Conservation (phyloP, 2,329 filamentous ascomycete species). For the Aspergillus phoenicis region DNA sequence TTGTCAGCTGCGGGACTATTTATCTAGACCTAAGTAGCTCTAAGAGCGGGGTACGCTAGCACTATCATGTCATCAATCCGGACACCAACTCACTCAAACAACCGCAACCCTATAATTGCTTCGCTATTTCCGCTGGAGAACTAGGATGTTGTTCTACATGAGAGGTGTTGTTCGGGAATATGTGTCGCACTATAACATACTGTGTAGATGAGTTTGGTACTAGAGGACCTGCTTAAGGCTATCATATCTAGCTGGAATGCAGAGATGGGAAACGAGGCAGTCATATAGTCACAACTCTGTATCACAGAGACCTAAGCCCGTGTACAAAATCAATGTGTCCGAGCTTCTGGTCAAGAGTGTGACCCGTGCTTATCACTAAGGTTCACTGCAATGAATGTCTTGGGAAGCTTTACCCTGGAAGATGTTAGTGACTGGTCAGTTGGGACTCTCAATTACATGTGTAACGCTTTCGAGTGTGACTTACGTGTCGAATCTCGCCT, state of each 20-base stretch:
- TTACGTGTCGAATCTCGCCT: conserved; percentile 93
- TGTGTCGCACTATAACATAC: not conserved
- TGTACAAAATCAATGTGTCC: not conserved
- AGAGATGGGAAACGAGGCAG: not conserved
- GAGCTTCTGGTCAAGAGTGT: conserved; percentile 15
- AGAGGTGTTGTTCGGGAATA: not conserved
- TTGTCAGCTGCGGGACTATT: too few species aligned
- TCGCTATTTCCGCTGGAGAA: not conserved
- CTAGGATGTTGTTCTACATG: not conserved
- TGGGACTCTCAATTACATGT: conserved; percentile 9
- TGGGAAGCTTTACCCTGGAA: conserved; percentile 52
- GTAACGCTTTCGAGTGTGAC: conserved; percentile 41
- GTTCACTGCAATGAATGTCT: conserved; percentile 55
- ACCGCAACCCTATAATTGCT: not conserved
- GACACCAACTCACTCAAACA: not conserved
- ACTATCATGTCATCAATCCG: not conserved
- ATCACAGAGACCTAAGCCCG: not conserved
- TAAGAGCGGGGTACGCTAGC: not conserved
- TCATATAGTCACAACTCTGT: not conserved
- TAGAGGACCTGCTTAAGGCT: too few species aligned
- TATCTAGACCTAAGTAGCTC: too few species aligned
- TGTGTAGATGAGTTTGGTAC: too few species aligned
- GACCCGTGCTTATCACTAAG: conserved; percentile 52
- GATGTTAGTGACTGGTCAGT: not conserved
- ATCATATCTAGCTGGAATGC: not conserved